Conservation (phyloP, 2,329 filamentous ascomycete species). For the Pseudogymnoascus sp. region DNA sequence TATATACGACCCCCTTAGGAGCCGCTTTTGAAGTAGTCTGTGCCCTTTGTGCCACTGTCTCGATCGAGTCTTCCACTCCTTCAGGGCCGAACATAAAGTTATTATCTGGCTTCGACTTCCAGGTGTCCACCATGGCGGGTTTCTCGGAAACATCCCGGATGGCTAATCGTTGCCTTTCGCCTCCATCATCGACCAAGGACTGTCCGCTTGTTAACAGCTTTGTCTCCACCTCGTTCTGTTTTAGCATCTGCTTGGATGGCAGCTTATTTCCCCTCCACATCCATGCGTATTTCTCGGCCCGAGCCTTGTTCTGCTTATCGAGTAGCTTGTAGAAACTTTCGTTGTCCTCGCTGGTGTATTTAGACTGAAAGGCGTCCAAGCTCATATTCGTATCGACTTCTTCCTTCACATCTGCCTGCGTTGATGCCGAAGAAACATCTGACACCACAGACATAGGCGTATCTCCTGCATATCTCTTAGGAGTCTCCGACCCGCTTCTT, state of each 20-base stretch:
- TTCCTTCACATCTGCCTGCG: constrained; percentile 35
- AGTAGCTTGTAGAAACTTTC: constrained; percentile 91
- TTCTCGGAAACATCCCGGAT: constrained; percentile 64
- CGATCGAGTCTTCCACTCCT: constrained; percentile 50
- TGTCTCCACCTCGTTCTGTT: constrained; percentile 56
- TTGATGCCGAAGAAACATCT: constrained; percentile 33
- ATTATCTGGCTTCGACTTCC: constrained; percentile 71
- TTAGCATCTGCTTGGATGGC: constrained; percentile 69
- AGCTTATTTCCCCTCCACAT: constrained; percentile 84
- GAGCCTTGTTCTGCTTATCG: constrained; percentile 83
- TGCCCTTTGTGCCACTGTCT: constrained; percentile 61
- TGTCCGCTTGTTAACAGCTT: constrained; percentile 42
- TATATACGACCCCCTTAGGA: constrained; percentile 71
- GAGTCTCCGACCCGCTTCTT: constrained; percentile 46
- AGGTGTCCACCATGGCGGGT: constrained; percentile 70
- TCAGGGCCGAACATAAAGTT: constrained; percentile 79
- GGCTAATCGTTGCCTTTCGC: constrained; percentile 50
- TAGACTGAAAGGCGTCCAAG: constrained; percentile 78
- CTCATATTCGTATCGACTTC: constrained; percentile 70
- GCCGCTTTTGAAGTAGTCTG: constrained; percentile 66
- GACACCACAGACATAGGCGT: constrained; percentile 61
- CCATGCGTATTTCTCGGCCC: constrained; percentile 80
- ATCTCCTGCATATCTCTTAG: constrained; percentile 61
- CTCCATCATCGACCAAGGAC: constrained; percentile 49
- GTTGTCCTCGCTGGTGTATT: constrained; percentile 96